These are phyloP conservation scores for Clitocybe nebularis DNA, from an alignment of 1,284 basidiomycete genomes.

Conservation along the genomic window DNA sequence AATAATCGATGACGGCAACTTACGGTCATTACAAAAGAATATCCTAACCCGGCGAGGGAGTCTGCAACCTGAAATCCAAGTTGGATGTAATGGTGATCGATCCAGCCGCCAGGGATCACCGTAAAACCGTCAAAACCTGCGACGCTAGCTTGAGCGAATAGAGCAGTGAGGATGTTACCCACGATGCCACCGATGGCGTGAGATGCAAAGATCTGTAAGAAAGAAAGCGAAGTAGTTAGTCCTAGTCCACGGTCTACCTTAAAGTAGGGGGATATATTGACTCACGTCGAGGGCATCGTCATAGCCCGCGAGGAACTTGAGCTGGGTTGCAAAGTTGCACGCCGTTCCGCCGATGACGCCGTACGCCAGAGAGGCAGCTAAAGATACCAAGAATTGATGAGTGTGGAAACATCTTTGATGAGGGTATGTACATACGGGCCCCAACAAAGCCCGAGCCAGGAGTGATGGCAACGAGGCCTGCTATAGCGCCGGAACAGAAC, in stretches of 20 bases:
- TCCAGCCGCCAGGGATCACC: constrained; percentile 82
- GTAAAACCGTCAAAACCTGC: constrained; percentile 81
- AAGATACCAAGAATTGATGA: constrained; percentile 10
- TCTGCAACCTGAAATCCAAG: constrained; percentile 88
- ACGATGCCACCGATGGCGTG: constrained; percentile 88
- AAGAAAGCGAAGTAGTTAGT: constrained; percentile 3
- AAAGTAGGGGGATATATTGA: constrained; percentile 10
- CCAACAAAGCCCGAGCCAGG: constrained; percentile 91
- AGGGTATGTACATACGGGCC: constrained; percentile 45
- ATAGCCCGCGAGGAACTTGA: constrained; percentile 78
- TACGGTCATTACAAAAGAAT: constrained; percentile 81
- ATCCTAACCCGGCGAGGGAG: constrained; percentile 68
- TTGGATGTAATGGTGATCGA: constrained; percentile 82
- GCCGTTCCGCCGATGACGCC: constrained; percentile 81
- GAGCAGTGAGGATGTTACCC: constrained; percentile 81
- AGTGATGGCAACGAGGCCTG: constrained; percentile 89
- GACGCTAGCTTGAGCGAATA: constrained; percentile 87
- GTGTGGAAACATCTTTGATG: background rate
- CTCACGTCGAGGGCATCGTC: constrained; percentile 81
- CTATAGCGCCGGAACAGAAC: constrained; percentile 94
- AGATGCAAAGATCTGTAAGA: constrained; percentile 75
- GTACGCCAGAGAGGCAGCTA: constrained; percentile 78
- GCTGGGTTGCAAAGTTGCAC: constrained; percentile 93
- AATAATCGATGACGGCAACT: constrained; percentile 21
- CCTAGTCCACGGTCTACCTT: no score